Percentiles rank a stretch among this genome's conserved stretches.
phyloP scores from a whole-genome alignment of 164 flowering plant species.

The Vitis rupestris region DNA sequence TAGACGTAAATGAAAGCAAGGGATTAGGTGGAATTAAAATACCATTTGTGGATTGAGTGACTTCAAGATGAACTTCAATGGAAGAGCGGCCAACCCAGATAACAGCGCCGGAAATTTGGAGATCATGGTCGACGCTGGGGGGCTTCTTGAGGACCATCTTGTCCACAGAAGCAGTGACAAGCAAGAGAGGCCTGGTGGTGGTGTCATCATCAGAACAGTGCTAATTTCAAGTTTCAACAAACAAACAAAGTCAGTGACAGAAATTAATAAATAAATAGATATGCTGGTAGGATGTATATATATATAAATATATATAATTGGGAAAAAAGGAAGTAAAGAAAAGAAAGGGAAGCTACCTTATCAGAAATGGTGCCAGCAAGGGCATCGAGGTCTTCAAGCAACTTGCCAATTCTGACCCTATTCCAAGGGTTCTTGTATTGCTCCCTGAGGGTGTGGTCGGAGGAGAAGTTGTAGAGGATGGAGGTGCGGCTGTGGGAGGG shows the following conservation, averaged over 20 bases:
- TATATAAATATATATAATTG: too few species aligned
- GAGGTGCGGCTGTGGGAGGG: constrained; percentile 76
- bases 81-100: constrained; percentile 96
- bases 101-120: constrained; percentile 76
- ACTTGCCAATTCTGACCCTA: constrained; percentile 83
- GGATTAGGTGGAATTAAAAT: neutral
- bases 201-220: constrained; percentile 82
- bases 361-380: constrained; percentile 93
- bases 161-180: constrained; percentile 97
- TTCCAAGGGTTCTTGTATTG: constrained; percentile 97
- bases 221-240: constrained; percentile 26
- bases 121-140: constrained; percentile 65
- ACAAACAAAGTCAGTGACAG: neutral
- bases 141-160: constrained; percentile 87
- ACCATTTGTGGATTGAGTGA: constrained; percentile 46
- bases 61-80: constrained; percentile 83
- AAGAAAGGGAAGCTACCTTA: constrained; percentile 43
- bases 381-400: constrained; percentile 97
- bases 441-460: constrained; percentile 75
- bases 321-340: neutral
- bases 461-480: constrained; percentile 64
- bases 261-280: too few species aligned
- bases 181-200: constrained; percentile 82
- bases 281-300: too few species aligned
- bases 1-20: too few species aligned